Percentiles rank a stretch among this genome's conserved stretches.
phyloP scores from a whole-genome alignment of 2,329 filamentous ascomycete genomes.

The Alternaria brassicae region DNA sequence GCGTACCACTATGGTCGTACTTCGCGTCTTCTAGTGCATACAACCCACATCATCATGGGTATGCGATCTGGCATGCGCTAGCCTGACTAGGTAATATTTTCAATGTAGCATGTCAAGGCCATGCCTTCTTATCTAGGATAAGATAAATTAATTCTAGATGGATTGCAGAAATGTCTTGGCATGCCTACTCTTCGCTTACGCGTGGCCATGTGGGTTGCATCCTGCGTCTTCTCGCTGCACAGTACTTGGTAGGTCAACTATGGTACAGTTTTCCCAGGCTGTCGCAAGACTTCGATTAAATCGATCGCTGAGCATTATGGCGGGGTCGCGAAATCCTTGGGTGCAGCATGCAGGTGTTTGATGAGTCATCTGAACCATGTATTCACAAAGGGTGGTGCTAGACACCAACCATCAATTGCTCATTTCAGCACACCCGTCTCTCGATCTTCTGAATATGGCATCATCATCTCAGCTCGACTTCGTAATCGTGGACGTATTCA shows the following conservation, averaged over 20 bases:
- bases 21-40: slow-evolving; percentile 6
- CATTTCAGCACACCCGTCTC: background rate
- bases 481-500: slow-evolving; percentile 58
- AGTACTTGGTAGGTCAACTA: background rate
- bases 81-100: too few species aligned
- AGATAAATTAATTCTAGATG: too few species aligned
- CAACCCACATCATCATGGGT: too few species aligned
- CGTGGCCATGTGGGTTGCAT: too few species aligned
- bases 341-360: background rate
- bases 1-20: background rate
- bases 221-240: too few species aligned
- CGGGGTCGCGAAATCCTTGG: background rate
- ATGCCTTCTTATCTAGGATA: too few species aligned
- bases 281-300: background rate
- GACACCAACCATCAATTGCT: background rate
- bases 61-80: too few species aligned
- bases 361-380: slow-evolving; percentile 16
- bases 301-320: background rate
- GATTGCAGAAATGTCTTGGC: too few species aligned
- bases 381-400: background rate
- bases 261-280: background rate
- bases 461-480: slow-evolving; percentile 39
- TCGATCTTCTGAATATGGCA: slow-evolving; percentile 18
- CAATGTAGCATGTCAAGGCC: too few species aligned
- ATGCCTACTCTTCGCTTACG: too few species aligned